A percentile compares a stretch with the other conserved stretches of the same genome.
Conservation (phyloP, 1,139 yeast species). For the Pneumocystis canis region DNA sequence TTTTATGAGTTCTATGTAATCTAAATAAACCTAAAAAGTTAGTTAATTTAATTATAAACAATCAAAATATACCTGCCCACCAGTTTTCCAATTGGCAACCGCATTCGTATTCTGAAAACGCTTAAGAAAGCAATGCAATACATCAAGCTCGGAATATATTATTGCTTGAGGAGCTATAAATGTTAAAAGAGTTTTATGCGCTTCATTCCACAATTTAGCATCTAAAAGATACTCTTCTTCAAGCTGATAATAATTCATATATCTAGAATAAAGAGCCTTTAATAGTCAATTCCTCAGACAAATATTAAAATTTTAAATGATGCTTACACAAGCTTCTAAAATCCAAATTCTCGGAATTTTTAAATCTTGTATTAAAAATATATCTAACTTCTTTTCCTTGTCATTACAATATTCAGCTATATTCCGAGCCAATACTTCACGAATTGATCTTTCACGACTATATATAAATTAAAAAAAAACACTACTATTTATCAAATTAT, state of each 20-base stretch:
- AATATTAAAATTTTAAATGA: neutral
- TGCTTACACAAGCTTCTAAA: conserved; percentile 11
- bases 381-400: conserved; percentile 15
- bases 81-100: conserved; percentile 42
- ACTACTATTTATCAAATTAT: conserved; percentile 14
- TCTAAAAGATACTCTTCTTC: conserved; percentile 49
- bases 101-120: conserved; percentile 35
- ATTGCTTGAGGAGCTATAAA: conserved; percentile 58
- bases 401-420: conserved; percentile 18
- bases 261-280: conserved; percentile 27
- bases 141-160: conserved; percentile 29
- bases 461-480: neutral
- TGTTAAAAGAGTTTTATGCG: conserved; percentile 42
- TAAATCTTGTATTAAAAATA: conserved; percentile 15
- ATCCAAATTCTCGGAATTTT: conserved; percentile 12
- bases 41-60: conserved; percentile 14
- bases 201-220: conserved; percentile 50
- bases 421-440: conserved; percentile 35
- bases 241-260: conserved; percentile 37
- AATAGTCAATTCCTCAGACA: neutral
- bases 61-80: conserved; percentile 29
- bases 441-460: conserved; percentile 23
- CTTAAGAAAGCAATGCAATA: conserved; percentile 31
- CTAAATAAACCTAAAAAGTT: neutral
- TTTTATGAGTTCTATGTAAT: conserved; percentile 2